Evolutionary conservation across 2,329 filamentous ascomycete genomes (phyloP).

Genomic region (Chaetomium sp.): DNA sequence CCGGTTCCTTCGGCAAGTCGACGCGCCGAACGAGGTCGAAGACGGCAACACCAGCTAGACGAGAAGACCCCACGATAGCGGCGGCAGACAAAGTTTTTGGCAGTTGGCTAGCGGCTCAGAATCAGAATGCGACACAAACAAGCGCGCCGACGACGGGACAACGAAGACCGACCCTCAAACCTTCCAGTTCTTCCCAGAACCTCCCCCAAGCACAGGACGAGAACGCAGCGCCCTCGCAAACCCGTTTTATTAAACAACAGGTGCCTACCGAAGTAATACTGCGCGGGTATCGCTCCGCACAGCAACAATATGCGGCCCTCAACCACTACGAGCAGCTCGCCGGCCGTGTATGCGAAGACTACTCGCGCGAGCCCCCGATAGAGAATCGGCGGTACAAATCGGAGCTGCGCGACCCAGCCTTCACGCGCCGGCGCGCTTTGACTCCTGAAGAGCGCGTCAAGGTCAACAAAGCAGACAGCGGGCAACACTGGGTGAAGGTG

Average conservation of each 20-base stretch:
- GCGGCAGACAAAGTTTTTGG: constrained; percentile 65
- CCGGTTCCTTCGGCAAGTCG: constrained; percentile 69
- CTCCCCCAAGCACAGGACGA: constrained; percentile 43
- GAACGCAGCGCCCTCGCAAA: constrained; percentile 34
- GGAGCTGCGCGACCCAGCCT: constrained; percentile 71
- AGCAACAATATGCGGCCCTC: constrained; percentile 82
- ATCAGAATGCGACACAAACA: constrained; percentile 36
- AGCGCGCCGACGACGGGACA: constrained; percentile 33
- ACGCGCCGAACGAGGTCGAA: constrained; percentile 64
- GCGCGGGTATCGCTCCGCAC: constrained; percentile 70
- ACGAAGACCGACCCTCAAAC: constrained; percentile 34
- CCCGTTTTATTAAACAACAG: constrained; percentile 41
- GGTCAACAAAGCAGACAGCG: constrained; percentile 79
- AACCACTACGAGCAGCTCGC: constrained; percentile 86
- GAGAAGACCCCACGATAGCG: constrained; percentile 63
- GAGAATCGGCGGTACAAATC: constrained; percentile 71
- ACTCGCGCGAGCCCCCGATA: constrained; percentile 79
- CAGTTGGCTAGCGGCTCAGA: constrained; percentile 57
- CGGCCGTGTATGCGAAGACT: constrained; percentile 88
- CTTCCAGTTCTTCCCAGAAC: constrained; percentile 39
- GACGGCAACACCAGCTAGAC: constrained; percentile 59
- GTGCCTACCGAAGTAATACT: constrained; percentile 75
- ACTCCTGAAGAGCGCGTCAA: constrained; percentile 73
- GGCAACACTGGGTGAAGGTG: constrained; percentile 89
- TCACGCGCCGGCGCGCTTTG: constrained; percentile 65